Evolutionary conservation across 2,329 filamentous ascomycete genomes (phyloP).

Genomic region (Thelonectria olida): DNA sequence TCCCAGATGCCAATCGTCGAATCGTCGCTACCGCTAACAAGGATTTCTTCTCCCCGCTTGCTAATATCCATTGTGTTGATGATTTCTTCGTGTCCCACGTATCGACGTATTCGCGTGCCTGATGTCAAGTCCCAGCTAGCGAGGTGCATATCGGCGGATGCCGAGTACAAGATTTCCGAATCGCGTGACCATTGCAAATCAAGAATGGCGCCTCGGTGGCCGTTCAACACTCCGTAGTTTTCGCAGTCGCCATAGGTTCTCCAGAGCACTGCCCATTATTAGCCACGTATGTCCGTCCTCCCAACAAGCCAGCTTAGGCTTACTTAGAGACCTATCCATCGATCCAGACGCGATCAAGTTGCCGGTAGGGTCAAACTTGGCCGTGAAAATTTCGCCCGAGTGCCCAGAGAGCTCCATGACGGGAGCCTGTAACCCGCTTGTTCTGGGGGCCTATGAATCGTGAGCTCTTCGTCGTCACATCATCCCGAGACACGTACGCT

Average conservation of each 20-base stretch:
- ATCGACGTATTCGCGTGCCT: conserved; percentile 89
- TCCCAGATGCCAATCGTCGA: conserved; percentile 97
- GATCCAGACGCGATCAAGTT: conserved; percentile 92
- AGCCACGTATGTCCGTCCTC: conserved; percentile 11
- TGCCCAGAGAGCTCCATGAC: conserved; percentile 92
- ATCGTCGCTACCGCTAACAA: conserved; percentile 93
- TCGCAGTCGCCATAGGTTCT: conserved; percentile 91
- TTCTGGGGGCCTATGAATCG: conserved; percentile 72
- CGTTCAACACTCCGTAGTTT: conserved; percentile 89
- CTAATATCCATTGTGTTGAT: conserved; percentile 92
- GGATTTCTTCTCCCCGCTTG: conserved; percentile 86
- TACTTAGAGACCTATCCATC: conserved; percentile 92
- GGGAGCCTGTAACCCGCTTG: conserved; percentile 85
- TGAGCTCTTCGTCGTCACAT: conserved; percentile 20
- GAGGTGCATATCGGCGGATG: conserved; percentile 91
- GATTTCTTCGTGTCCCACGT: conserved; percentile 94
- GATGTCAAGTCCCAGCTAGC: conserved; percentile 96
- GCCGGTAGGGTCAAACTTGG: conserved; percentile 88
- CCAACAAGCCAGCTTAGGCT: conserved; percentile 38
- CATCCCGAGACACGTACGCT: conserved; percentile 50
- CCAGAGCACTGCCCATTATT: conserved; percentile 78
- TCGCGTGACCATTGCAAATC: conserved; percentile 98
- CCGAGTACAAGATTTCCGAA: conserved; percentile 88
- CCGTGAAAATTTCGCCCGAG: conserved; percentile 88
- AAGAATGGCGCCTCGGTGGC: conserved; percentile 89